A percentile compares a stretch with the other conserved stretches of the same genome.
Conservation (phyloP, 768 basidiomycete genomes). For the Calocera viscosa region DNA sequence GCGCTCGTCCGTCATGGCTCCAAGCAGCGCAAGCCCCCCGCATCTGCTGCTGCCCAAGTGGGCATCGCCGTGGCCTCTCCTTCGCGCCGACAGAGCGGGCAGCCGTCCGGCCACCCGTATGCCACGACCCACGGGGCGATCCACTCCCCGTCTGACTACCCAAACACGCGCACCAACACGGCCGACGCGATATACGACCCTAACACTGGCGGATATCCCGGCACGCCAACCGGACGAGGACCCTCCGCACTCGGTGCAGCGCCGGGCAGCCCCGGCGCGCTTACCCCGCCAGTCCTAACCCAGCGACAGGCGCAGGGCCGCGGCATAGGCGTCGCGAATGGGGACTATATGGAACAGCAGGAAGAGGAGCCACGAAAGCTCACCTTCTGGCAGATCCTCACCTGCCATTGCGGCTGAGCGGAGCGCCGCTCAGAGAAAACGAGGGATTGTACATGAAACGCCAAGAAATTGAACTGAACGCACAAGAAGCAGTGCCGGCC, state of each 20-base stretch:
- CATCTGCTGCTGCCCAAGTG: slow-evolving; percentile 61
- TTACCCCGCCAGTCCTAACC: background rate
- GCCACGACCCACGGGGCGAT: slow-evolving; percentile 27
- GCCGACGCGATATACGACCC: slow-evolving; percentile 47
- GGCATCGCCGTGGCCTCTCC: slow-evolving; percentile 51
- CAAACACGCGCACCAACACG: slow-evolving; percentile 33
- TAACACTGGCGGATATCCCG: slow-evolving; percentile 7
- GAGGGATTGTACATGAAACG: no score
- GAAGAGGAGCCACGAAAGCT: background rate
- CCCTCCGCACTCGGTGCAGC: slow-evolving; percentile 12
- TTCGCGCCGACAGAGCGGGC: slow-evolving; percentile 34
- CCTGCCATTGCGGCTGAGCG: background rate
- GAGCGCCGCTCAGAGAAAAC: no score
- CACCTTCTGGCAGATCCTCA: background rate
- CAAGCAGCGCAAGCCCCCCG: slow-evolving; percentile 48
- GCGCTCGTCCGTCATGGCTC: slow-evolving; percentile 67
- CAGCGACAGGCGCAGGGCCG: background rate
- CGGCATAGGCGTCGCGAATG: background rate
- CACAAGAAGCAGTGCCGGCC: background rate
- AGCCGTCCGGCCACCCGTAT: slow-evolving; percentile 44
- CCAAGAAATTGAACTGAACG: background rate
- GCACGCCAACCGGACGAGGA: slow-evolving; percentile 12
- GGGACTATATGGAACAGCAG: slow-evolving; percentile 6
- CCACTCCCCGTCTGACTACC: slow-evolving; percentile 38
- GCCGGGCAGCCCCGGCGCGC: background rate